phyloP scores from a whole-genome alignment of 352 stramenopile genomes.

The Pythium sukuiense region DNA sequence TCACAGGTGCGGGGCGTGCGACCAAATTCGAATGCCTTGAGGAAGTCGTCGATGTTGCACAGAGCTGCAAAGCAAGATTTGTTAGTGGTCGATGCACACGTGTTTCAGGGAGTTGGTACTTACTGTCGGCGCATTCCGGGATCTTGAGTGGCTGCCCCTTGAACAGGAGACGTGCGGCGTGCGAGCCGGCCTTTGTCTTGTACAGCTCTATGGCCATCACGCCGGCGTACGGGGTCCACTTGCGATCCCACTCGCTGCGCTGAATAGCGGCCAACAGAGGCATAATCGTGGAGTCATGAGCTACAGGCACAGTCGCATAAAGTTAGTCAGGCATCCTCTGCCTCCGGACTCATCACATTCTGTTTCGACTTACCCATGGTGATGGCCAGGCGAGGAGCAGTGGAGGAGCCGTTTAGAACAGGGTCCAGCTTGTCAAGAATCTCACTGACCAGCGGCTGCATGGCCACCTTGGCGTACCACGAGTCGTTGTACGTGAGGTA shows the following conservation, averaged over 20 bases:
- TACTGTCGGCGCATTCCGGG: conserved; percentile 76
- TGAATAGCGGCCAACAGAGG: conserved; percentile 71
- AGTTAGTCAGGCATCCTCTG: not conserved
- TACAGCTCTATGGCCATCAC: conserved; percentile 80
- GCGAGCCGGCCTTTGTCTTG: conserved; percentile 61
- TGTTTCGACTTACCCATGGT: conserved; percentile 61
- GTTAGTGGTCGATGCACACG: not conserved
- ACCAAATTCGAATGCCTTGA: conserved; percentile 56
- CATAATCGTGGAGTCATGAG: conserved; percentile 87
- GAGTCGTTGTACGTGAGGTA: conserved; percentile 79
- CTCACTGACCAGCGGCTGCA: conserved; percentile 80
- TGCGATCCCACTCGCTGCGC: conserved; percentile 76
- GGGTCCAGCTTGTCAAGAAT: conserved; percentile 63
- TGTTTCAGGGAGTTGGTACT: conserved; percentile 7
- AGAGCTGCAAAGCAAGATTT: conserved; percentile 30
- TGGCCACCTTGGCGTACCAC: conserved; percentile 80
- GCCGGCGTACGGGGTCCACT: conserved; percentile 83
- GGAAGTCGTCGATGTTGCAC: conserved; percentile 64
- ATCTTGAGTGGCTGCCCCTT: conserved; percentile 69
- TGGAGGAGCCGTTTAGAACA: conserved; percentile 37
- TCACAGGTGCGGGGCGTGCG: conserved; percentile 56
- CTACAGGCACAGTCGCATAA: conserved; percentile 23
- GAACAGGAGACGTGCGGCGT: conserved; percentile 71
- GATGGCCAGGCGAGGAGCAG: conserved; percentile 62
- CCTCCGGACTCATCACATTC: no score